Evolutionary conservation across 495 filamentous ascomycete species (phyloP), one percentile per base, ranked within the genome.

Genomic region (Aspergillus affinis): DNA sequence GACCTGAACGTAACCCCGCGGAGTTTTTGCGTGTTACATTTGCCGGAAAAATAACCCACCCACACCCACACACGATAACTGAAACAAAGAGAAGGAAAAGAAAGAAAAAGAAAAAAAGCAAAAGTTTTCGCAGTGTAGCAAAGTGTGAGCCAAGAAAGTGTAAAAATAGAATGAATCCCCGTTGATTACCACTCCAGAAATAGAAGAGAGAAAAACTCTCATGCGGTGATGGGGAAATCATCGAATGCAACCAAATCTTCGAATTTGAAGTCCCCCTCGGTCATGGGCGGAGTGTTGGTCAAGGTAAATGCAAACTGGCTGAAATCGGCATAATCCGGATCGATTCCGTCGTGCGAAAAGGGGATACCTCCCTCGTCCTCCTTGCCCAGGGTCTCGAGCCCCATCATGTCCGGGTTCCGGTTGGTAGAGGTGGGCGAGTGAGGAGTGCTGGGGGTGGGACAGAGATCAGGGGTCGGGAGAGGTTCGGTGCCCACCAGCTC

Each of bases 361-460:
- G 71, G 66, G 20, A 71, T 26, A 0, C 61, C 63, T 15, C 67
- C 64, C 2, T 44, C 57, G 20, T 62, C 62, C 23, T 57, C 55
- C 18, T 59, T 46, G 26, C 54, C 51, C 49, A 60, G 23, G 10
- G 23, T 50, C 45, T 49, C 55, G 44, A 49, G 41, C 44, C 18
- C 32, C 5, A 54, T 26, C n/a, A 53, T 20, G 44, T 29, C 36
- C 5, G 48, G 52, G 44, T 57, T 18, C 32, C 62, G 57, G 2
- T 44, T 44, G 8, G 62, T 56, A 6, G 69, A 68, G 5, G 66
- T 70, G 10, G 73, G 74, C 13, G 72, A 76, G 23, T 66, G 61
- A 0, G 75, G 74, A 2, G 74, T 77, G 36, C 69, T 71, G 15
- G 75, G 75, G 0, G 75, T 73, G 0, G 72, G 71, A 50, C 74